Base-by-base conservation (phyloP, 306 rosid genomes). In the Vigna angularis region DNA sequence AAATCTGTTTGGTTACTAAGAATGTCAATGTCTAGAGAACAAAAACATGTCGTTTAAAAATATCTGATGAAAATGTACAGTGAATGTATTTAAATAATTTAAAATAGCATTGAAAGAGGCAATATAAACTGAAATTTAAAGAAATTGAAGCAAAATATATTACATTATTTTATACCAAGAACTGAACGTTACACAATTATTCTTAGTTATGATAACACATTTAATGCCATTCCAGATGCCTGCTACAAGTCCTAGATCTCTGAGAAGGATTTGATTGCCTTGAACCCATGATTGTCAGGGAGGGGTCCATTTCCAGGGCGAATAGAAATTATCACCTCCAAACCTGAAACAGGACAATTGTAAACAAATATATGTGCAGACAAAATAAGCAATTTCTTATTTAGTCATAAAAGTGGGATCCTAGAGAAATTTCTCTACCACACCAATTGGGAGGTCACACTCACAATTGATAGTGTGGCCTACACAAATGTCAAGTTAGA, bases 301-400 rank as follows among this genome's bases (percentile, higher is more conserved):
- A 94, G 94, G 70, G 96, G 89, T 73, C 86, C 97, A 74, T 94
- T 94, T 81, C 97, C 98, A 3, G 98, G 98, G 79, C 98, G 86
- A 81, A 90, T 81, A 34, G 96, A 89, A 76, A 94, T 66, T 36
- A 88, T 66, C 75, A 86, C 98, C 82, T 90, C 94, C 91, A 90
- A 85, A 70, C 97, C 96, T 94, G 91, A 62, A 74, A 81, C 78
- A 74, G 4, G 56, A 67, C 70, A 45, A 59, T 70, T 63, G 34
- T 47, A 56, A 36, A 36, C 56, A 63, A 72, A 71, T 72, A 12
- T 0, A 75, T 1, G 62, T 34, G 30, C 51, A 53, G 63, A 74
- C 58, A 73, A 79, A 65, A 55, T 42, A 67, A 49, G 58, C 7
- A 56, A 69, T 52, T 79, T 79, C 59, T 44, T 44, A 59, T 82